A percentile compares a stretch with the other conserved stretches of the same genome.
phyloP scores from a whole-genome alignment of 331 rosid genomes.

The Rosa hybrid region DNA sequence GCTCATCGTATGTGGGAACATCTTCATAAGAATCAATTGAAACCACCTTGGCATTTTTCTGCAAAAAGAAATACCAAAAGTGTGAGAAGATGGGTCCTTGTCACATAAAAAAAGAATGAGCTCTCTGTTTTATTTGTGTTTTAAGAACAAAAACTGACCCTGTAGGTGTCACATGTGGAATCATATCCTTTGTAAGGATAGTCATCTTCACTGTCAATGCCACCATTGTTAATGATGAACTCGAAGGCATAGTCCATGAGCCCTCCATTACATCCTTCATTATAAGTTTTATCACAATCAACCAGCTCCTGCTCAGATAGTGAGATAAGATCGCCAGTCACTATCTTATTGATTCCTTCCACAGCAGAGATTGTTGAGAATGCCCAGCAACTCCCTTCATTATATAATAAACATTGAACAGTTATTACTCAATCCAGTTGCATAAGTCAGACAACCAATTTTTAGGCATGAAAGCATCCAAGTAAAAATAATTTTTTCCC shows the following conservation, averaged over 20 bases:
- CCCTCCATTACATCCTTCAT: conserved; percentile 93
- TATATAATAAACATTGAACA: neutral
- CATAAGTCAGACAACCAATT: neutral
- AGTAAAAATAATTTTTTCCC: neutral
- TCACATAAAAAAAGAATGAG: neutral
- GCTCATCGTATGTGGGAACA: conserved; percentile 63
- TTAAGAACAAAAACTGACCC: conserved; percentile 50
- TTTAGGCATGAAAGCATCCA: no score
- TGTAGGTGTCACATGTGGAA: conserved; percentile 57
- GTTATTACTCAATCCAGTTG: neutral
- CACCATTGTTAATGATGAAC: conserved; percentile 87
- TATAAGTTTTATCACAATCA: conserved; percentile 79
- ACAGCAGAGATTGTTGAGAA: conserved; percentile 74
- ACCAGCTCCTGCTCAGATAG: conserved; percentile 94
- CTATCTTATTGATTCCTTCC: conserved; percentile 82
- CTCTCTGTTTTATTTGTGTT: neutral
- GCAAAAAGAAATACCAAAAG: conserved; percentile 20
- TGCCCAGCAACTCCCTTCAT: conserved; percentile 99
- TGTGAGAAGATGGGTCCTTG: neutral
- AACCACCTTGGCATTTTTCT: conserved; percentile 93
- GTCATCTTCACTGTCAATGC: conserved; percentile 85
- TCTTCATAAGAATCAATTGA: conserved; percentile 71
- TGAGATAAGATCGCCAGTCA: conserved; percentile 71
- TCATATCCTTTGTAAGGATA: conserved; percentile 73
- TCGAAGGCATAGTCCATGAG: conserved; percentile 89